phyloP scores from a whole-genome alignment of 441 rosid species.

The Bocquillonia castaneifolia region DNA sequence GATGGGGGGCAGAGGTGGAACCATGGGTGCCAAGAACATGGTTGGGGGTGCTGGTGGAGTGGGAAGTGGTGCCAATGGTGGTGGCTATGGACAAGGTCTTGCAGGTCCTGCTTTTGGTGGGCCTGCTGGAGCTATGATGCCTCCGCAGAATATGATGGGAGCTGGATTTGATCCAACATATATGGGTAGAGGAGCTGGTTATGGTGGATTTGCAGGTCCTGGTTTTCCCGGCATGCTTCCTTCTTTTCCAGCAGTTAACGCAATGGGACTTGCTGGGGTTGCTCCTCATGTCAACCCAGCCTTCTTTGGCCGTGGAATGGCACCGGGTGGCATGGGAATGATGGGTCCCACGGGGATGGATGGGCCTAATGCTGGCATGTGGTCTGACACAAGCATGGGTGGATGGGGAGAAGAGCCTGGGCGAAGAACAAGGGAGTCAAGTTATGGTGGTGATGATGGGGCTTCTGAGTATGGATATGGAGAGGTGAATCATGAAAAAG shows the following conservation, averaged over 20 bases:
- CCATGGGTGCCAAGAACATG: slow-evolving; percentile 63
- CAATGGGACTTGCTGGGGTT: slow-evolving; percentile 89
- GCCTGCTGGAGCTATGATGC: slow-evolving; percentile 66
- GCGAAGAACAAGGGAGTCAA: slow-evolving; percentile 63
- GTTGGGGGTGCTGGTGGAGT: slow-evolving; percentile 39
- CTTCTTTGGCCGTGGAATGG: slow-evolving; percentile 80
- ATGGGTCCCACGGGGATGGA: slow-evolving; percentile 82
- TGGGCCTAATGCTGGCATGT: slow-evolving; percentile 77
- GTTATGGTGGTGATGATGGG: slow-evolving; percentile 90
- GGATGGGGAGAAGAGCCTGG: slow-evolving; percentile 77
- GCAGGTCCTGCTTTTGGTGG: slow-evolving; percentile 78
- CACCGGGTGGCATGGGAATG: slow-evolving; percentile 67
- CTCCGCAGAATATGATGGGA: slow-evolving; percentile 88
- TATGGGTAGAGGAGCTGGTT: slow-evolving; percentile 82
- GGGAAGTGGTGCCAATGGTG: slow-evolving; percentile 50
- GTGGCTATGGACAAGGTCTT: slow-evolving; percentile 72
- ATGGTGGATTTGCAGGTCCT: slow-evolving; percentile 82
- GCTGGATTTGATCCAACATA: slow-evolving; percentile 83
- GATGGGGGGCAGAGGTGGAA: slow-evolving; percentile 72
- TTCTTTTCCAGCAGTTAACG: slow-evolving; percentile 72
- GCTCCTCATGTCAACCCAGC: slow-evolving; percentile 99
- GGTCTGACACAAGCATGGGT: slow-evolving; percentile 79
- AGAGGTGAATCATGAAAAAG: slow-evolving; percentile 78
- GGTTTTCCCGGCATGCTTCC: slow-evolving; percentile 83
- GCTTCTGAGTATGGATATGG: slow-evolving; percentile 88